Conservation (phyloP, 495 filamentous ascomycete species). For the Lepidopterella palustris region DNA sequence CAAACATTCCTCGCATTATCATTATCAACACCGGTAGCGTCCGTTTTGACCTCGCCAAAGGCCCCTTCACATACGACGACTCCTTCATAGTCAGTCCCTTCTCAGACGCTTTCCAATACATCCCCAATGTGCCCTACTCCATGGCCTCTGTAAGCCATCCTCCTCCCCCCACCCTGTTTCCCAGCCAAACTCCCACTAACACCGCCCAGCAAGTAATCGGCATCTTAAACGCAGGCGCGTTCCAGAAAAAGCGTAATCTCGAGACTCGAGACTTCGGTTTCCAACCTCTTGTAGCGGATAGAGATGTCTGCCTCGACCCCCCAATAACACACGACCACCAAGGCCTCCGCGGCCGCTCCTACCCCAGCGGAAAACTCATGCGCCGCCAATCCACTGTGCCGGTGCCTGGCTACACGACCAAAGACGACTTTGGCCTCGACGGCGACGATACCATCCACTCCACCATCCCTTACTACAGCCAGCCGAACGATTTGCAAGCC, state of each 20-base stretch:
- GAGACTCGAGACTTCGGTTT: constrained; percentile 27
- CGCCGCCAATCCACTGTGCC: constrained; percentile 38
- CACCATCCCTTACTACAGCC: constrained; percentile 23
- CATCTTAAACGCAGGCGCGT: constrained; percentile 39
- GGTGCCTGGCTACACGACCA: constrained; percentile 40
- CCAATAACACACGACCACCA: constrained; percentile 17
- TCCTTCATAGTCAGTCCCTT: constrained; percentile 40
- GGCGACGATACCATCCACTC: constrained; percentile 39
- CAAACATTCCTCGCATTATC: constrained; percentile 33
- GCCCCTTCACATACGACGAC: constrained; percentile 39
- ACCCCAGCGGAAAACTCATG: constrained; percentile 25
- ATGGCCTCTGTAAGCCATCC: constrained; percentile 18
- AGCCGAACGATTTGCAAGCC: constrained; percentile 29
- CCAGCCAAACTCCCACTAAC: background rate
- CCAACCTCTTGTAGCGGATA: constrained; percentile 27
- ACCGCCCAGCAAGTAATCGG: constrained; percentile 31
- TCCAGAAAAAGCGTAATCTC: constrained; percentile 37
- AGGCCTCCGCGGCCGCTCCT: background rate
- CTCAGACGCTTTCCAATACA: constrained; percentile 33
- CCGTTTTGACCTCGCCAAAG: constrained; percentile 39
- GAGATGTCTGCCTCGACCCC: constrained; percentile 43
- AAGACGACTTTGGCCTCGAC: constrained; percentile 40
- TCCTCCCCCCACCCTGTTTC: background rate
- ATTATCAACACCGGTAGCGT: constrained; percentile 38
- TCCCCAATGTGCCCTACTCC: constrained; percentile 36